Conservation (phyloP, 768 basidiomycete genomes). For the Boletales sp. region DNA sequence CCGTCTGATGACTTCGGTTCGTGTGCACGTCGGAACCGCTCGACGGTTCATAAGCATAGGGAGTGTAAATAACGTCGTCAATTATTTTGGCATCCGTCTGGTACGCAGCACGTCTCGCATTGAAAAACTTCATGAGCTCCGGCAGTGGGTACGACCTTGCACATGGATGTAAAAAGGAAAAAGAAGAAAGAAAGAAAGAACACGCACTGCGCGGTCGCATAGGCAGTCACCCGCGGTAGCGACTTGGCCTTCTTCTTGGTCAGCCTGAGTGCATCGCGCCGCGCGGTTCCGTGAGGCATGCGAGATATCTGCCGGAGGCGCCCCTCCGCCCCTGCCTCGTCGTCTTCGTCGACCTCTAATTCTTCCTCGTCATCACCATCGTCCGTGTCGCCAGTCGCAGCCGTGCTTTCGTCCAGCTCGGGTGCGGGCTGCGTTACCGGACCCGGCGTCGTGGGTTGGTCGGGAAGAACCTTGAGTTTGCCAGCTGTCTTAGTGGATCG, state of each 20-base stretch:
- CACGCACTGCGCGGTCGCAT: constrained; percentile 83
- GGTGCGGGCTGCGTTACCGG: constrained; percentile 27
- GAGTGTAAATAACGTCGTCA: constrained; percentile 93
- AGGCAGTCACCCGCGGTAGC: constrained; percentile 91
- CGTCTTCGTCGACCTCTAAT: constrained; percentile 48
- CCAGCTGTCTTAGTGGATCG: constrained; percentile 79
- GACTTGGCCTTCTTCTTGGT: constrained; percentile 95
- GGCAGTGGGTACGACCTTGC: constrained; percentile 83
- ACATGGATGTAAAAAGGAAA: no score
- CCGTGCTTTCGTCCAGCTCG: constrained; percentile 41
- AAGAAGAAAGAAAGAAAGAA: not conserved
- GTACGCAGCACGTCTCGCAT: constrained; percentile 77
- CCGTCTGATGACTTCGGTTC: constrained; percentile 40
- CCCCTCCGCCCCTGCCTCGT: constrained; percentile 57
- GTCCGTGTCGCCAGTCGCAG: constrained; percentile 60
- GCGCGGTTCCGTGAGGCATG: constrained; percentile 92
- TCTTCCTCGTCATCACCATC: constrained; percentile 65
- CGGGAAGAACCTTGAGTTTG: constrained; percentile 85
- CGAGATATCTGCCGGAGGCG: constrained; percentile 69
- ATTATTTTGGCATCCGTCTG: constrained; percentile 84
- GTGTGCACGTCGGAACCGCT: constrained; percentile 29
- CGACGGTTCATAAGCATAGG: constrained; percentile 72
- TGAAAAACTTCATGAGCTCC: constrained; percentile 86
- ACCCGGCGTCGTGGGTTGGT: constrained; percentile 60
- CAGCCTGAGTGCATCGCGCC: constrained; percentile 82